Evolutionary conservation across 1,284 basidiomycete species (phyloP).

Genomic region (Phellinidium pouzarii): DNA sequence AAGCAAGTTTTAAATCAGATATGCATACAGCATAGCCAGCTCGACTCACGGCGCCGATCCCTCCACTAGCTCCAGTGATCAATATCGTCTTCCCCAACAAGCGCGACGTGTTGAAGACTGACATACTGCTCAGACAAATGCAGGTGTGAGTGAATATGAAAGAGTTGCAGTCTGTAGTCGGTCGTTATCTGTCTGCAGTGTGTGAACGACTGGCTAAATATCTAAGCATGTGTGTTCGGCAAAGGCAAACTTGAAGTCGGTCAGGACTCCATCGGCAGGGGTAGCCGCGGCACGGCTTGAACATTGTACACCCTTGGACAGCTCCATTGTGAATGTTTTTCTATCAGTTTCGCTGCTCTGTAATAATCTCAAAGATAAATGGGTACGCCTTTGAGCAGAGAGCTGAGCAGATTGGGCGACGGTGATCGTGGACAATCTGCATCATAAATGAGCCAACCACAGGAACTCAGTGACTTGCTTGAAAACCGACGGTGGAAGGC

Average conservation of each 20-base stretch:
- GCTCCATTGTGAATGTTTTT: too few species aligned
- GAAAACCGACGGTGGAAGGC: slow-evolving; percentile 35
- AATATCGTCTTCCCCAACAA: slow-evolving; percentile 81
- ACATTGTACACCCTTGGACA: too few species aligned
- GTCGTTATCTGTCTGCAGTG: too few species aligned
- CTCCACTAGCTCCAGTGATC: slow-evolving; percentile 80
- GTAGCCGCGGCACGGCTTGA: too few species aligned
- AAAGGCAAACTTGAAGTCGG: too few species aligned
- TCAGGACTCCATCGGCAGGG: too few species aligned
- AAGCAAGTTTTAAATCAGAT: not conserved
- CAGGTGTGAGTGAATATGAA: not conserved
- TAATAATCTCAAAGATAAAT: too few species aligned
- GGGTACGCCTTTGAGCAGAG: too few species aligned
- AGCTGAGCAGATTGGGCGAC: too few species aligned
- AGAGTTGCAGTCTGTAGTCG: not conserved
- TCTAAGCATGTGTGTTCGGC: not conserved
- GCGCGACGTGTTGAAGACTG: slow-evolving; percentile 71
- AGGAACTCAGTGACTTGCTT: not conserved
- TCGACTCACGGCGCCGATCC: slow-evolving; percentile 67
- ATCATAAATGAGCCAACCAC: not conserved
- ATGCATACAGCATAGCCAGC: slow-evolving; percentile 3
- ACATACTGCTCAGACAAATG: slow-evolving; percentile 39
- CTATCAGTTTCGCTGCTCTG: too few species aligned
- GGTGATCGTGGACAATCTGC: too few species aligned
- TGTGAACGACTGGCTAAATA: not conserved